Evolutionary conservation across 768 basidiomycete genomes (phyloP), one percentile per base, ranked within the genome.

Genomic region (Gyrodon lividus): DNA sequence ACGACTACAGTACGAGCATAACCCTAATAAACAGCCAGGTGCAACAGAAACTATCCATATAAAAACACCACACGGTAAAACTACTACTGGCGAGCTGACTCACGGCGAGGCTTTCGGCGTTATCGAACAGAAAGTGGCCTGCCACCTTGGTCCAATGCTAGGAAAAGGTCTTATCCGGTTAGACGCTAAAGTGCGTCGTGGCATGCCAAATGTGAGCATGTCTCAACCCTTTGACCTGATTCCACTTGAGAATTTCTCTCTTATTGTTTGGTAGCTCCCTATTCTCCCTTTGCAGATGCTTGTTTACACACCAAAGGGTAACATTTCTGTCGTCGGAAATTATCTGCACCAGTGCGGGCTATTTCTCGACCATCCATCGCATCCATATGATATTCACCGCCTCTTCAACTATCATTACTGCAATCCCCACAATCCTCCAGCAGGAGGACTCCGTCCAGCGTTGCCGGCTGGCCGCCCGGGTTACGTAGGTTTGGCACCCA

Each of bases 271-370:
- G 12, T 43, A 95, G 91, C 77, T 89, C 46, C 88, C 89, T 43
- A 89, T 93, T 48, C 75, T 96, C 40, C 82, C 86, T 19, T 76
- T 98, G 16, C 87, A 88, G 63, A 80, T 97, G 69, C 81, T 97
- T 34, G 84, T 98, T 26, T 96, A 89, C 70, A 96, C 96, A 5
- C 92, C 92, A 5, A 97, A 96, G 67, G 90, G 92, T 28, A 94
- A 98, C 70, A 87, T 98, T 56, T 73, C 77, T 28, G 84, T 87
- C 48, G 87, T 99, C 55, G 85, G 90, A 55, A 77, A 82, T 61
- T 84, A 84, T 61, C 79, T 98, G 44, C 80, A 83, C 20, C 77
- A 81, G 51, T 78, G 79, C 53, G 79, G 78, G 35, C 72, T 94
- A 7, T 74, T 87, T 46, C 82, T 98, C 42, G 85, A 91, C 61